These are phyloP conservation scores for Penicillium sumatraense DNA, from an alignment of 2,329 filamentous ascomycete genomes.

Conservation along the genomic window DNA sequence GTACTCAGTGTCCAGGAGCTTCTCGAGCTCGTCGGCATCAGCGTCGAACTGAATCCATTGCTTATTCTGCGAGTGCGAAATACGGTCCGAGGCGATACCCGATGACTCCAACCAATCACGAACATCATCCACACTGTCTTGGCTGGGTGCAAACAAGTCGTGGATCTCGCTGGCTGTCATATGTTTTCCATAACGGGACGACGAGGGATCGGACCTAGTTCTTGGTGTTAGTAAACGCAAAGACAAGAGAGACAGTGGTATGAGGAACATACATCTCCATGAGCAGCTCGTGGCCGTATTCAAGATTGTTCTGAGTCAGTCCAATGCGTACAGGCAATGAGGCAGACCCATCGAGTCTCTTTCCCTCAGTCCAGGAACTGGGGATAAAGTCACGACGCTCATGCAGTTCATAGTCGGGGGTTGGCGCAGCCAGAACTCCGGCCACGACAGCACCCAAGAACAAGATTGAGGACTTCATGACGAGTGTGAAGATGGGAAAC, in stretches of 20 bases:
- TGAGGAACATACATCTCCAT: constrained; percentile 35
- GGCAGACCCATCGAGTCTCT: constrained; percentile 25
- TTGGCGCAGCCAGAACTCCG: constrained; percentile 27
- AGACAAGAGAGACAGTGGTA: neutral
- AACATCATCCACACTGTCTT: constrained; percentile 34
- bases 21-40: constrained; percentile 41
- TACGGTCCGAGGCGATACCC: constrained; percentile 29
- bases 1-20: constrained; percentile 45
- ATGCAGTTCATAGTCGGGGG: constrained; percentile 32
- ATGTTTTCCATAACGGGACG: constrained; percentile 41
- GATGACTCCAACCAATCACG: constrained; percentile 33
- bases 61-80: constrained; percentile 36
- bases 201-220: constrained; percentile 41
- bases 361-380: constrained; percentile 31
- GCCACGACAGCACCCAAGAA: constrained; percentile 25
- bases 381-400: constrained; percentile 36
- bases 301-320: constrained; percentile 33
- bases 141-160: constrained; percentile 41
- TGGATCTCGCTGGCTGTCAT: constrained; percentile 37
- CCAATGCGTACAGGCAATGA: constrained; percentile 33
- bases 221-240: neutral
- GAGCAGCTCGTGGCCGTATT: constrained; percentile 33
- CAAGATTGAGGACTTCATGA: constrained; percentile 30
- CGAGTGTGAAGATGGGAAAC: neutral
- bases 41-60: constrained; percentile 50